Evolutionary conservation across 2,329 filamentous ascomycete species (phyloP).

Genomic region (Grosmannia clavigera): DNA sequence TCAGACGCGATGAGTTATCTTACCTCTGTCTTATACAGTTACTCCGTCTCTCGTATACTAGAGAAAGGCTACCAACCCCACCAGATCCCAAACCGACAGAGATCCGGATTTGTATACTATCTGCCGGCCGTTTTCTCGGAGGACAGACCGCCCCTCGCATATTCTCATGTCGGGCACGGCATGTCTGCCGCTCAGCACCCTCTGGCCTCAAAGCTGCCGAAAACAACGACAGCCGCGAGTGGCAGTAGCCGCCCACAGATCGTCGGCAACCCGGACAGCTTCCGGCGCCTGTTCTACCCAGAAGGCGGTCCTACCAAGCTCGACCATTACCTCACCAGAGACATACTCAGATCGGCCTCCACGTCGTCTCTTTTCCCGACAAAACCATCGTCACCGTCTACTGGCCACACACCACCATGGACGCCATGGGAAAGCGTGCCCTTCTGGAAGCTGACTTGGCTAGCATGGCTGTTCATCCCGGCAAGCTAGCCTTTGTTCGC

Average conservation of each 20-base stretch:
- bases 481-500: background rate
- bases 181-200: constrained; percentile 22
- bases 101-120: constrained; percentile 16
- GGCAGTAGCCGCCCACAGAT: constrained; percentile 14
- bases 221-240: background rate
- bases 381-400: constrained; percentile 28
- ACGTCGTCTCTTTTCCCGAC: constrained; percentile 30
- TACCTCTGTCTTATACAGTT: too few relatives aligned
- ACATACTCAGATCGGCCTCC: constrained; percentile 28
- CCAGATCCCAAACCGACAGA: background rate
- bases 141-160: constrained; percentile 23
- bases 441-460: constrained; percentile 19
- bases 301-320: constrained; percentile 13
- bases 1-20: too few relatives aligned
- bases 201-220: constrained; percentile 20
- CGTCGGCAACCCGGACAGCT: constrained; percentile 16
- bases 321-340: constrained; percentile 23
- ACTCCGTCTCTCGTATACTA: too few relatives aligned
- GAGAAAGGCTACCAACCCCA: too few relatives aligned
- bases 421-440: constrained; percentile 25
- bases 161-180: constrained; percentile 20
- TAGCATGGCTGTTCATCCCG: background rate
- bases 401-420: constrained; percentile 30
- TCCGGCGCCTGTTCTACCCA: constrained; percentile 14
- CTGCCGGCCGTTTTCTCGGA: constrained; percentile 24